These are phyloP conservation scores for Cladosporium phlei DNA, from an alignment of 2,329 filamentous ascomycete genomes.

Conservation along the genomic window DNA sequence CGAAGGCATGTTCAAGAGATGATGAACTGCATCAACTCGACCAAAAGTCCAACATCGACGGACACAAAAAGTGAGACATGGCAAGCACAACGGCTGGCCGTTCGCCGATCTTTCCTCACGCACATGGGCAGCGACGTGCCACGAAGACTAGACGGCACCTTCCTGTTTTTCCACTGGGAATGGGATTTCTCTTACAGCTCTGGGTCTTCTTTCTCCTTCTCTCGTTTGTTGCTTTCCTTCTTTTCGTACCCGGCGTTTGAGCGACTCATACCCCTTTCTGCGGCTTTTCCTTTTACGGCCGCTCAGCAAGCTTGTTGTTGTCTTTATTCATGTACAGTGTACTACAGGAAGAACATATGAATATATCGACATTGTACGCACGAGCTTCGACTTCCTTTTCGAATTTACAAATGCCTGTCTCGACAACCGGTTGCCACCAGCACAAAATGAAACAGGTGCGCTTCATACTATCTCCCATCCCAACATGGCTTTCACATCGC, in stretches of 20 bases:
- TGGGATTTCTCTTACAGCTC: constrained; percentile 2
- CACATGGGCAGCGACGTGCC: neutral
- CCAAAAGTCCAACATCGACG: no score
- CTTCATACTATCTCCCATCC: no score
- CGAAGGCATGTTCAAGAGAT: constrained; percentile 26
- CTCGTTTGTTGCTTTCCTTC: neutral
- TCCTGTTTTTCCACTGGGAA: constrained; percentile 1
- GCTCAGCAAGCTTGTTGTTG: no score
- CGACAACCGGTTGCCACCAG: no score
- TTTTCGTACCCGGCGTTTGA: constrained; percentile 1
- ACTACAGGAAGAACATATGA: no score
- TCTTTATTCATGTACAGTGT: no score
- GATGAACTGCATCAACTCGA: neutral
- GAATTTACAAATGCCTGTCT: no score
- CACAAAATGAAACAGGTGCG: no score
- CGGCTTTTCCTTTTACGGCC: no score
- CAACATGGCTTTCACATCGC: no score
- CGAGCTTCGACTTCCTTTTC: no score
- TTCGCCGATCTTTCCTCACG: constrained; percentile 4
- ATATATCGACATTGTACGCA: no score
- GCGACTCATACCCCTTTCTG: constrained; percentile 11
- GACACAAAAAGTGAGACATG: neutral
- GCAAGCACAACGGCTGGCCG: constrained; percentile 2
- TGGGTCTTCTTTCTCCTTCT: neutral
- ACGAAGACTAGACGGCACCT: constrained; percentile 7